A percentile compares a stretch with the other conserved stretches of the same genome.
Conservation (phyloP, 352 stramenopile genomes). For the Blastocystis sp. region DNA sequence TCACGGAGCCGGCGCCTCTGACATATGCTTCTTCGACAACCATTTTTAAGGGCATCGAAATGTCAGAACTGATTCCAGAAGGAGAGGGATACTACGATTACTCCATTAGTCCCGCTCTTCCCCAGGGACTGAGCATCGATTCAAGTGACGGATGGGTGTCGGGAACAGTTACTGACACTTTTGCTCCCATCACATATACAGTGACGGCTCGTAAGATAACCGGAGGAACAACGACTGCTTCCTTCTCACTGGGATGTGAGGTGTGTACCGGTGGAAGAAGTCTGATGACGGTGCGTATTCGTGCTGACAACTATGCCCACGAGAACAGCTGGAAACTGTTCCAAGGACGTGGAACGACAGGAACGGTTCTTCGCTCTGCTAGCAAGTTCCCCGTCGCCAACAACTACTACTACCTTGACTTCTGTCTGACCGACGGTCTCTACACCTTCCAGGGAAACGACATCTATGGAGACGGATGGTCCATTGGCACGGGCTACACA, state of each 20-base stretch:
- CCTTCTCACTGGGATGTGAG: background rate
- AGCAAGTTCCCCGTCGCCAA: background rate
- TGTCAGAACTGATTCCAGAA: background rate
- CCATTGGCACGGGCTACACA: background rate
- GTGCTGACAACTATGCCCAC: background rate
- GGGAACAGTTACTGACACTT: background rate
- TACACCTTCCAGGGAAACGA: background rate
- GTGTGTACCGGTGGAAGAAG: background rate
- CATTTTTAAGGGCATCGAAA: background rate
- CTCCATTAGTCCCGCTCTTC: background rate
- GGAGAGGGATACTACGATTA: background rate
- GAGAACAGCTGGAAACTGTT: background rate
- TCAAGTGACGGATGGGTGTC: background rate
- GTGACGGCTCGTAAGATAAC: background rate
- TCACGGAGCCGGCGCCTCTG: background rate
- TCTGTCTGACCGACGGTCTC: background rate
- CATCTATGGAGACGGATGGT: background rate
- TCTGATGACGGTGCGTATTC: background rate
- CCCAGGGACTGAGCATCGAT: background rate
- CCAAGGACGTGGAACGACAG: background rate
- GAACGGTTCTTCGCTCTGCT: background rate
- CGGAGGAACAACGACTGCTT: background rate
- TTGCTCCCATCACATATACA: background rate
- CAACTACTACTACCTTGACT: background rate
- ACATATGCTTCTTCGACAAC: background rate